Base-by-base conservation (phyloP, 192 early-diverging fungal species). In the Backusella tarrabulga region DNA sequence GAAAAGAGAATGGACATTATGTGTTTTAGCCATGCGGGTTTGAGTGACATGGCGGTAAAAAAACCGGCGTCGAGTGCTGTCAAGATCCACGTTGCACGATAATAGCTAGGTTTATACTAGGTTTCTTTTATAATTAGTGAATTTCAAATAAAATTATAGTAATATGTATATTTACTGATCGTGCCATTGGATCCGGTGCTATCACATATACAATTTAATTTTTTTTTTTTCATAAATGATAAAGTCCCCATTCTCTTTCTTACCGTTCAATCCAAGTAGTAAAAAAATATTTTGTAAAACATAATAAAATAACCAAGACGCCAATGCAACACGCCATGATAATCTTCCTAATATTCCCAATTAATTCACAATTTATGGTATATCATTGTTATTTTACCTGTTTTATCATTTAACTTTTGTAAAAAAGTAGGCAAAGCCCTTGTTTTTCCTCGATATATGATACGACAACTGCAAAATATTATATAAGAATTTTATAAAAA, bases 41-140 rank as follows among this genome's bases (percentile, higher is more conserved):
- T 83, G 34, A 97, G 85, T 34, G 85, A 78, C 91, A 96, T 94
- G 12, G 95, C 94, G 0, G 95, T 96, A 76, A 96, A 91, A 83
- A 97, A 97, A 0, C 96, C 97, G 2, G 96, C 97, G 75, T 99
- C 97, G n/a, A 97, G 82, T 3, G 93, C 95, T 0, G 95, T 95
- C 67, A 96, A 79, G 40, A 97, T 83, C 93, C 95, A 97, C 0
- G 96, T 91, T 14, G 94, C 94, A 17, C 97, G 90, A 77, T 94
- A 97, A 82, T 94, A 99, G 83, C 90, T 95, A 14, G 91, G 89
- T 42, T 92, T 96, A 85, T 99, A 99, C 87, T 92, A 85, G 15
- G 2, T 40, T n/a, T 74, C 52, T 21, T 44, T 44, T 76, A n/a
- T 66, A 35, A n/a, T 21, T 12, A 63, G 4, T 54, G 11, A 19